Conservation (phyloP, 345 rosid species). For the Pistacia atlantica region DNA sequence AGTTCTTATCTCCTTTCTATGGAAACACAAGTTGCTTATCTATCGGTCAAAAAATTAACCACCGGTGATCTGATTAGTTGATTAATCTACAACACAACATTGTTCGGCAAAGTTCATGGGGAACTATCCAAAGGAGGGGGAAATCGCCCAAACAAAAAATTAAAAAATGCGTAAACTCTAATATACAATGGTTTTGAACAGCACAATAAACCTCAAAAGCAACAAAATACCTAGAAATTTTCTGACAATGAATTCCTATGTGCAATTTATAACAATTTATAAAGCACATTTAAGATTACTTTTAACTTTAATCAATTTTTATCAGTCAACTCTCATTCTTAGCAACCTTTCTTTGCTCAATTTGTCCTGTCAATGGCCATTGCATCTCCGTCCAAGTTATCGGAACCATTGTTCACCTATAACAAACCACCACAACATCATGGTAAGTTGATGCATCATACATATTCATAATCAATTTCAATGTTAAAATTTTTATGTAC, state of each 20-base stretch:
- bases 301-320: neutral
- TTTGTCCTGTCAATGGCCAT: slow-evolving; percentile 85
- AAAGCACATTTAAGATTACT: neutral
- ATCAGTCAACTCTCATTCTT: slow-evolving; percentile 57
- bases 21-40: neutral
- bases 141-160: neutral
- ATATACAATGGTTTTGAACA: neutral
- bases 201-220: neutral
- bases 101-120: neutral
- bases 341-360: slow-evolving; percentile 86
- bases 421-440: slow-evolving; percentile 18
- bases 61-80: neutral
- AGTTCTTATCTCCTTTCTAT: no score
- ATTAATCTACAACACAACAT: neutral
- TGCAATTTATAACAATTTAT: neutral
- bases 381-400: slow-evolving; percentile 98
- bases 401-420: slow-evolving; percentile 88
- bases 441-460: neutral
- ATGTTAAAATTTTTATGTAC: neutral
- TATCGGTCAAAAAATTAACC: neutral
- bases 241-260: neutral
- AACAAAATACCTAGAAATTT: neutral
- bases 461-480: neutral
- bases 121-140: neutral
- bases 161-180: neutral